Conservation (phyloP, 805 yeast genomes). For the Blastobotrys attinorum region DNA sequence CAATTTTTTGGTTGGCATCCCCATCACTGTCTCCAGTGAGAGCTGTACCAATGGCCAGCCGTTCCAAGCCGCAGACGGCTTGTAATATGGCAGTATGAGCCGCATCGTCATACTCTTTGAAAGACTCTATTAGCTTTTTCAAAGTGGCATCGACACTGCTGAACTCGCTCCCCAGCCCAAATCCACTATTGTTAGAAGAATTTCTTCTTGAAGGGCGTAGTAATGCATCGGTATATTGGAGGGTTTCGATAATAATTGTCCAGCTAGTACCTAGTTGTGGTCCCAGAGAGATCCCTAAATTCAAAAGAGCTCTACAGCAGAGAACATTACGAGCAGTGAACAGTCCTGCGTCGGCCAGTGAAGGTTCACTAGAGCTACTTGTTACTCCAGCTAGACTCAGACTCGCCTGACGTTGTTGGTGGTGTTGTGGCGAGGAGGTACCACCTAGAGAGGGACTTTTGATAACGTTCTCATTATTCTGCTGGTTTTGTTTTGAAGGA, state of each 20-base stretch:
- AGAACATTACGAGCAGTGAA: conserved; percentile 46
- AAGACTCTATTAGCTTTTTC: conserved; percentile 54
- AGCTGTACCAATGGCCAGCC: too few relatives aligned
- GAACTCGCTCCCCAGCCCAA: conserved; percentile 38
- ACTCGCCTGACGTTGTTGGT: neutral
- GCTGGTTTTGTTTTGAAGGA: too few relatives aligned
- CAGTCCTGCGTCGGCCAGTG: neutral
- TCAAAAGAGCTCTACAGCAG: conserved; percentile 69
- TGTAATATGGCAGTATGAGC: conserved; percentile 44
- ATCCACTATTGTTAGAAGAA: conserved; percentile 1
- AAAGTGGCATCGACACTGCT: conserved; percentile 44
- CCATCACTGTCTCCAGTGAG: too few relatives aligned
- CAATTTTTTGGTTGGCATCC: neutral
- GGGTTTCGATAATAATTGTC: conserved; percentile 50
- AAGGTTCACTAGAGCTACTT: neutral
- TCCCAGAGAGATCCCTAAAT: conserved; percentile 77
- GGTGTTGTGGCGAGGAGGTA: neutral
- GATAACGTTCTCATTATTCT: neutral
- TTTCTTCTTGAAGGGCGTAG: conserved; percentile 5
- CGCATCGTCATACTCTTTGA: conserved; percentile 44
- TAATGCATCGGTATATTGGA: conserved; percentile 28
- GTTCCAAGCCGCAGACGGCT: conserved; percentile 23
- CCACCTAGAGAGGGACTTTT: neutral
- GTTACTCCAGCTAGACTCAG: too few relatives aligned
- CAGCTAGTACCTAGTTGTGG: conserved; percentile 60